Base-by-base conservation (phyloP, 805 yeast species). In the Wickerhamiella musiphila region DNA sequence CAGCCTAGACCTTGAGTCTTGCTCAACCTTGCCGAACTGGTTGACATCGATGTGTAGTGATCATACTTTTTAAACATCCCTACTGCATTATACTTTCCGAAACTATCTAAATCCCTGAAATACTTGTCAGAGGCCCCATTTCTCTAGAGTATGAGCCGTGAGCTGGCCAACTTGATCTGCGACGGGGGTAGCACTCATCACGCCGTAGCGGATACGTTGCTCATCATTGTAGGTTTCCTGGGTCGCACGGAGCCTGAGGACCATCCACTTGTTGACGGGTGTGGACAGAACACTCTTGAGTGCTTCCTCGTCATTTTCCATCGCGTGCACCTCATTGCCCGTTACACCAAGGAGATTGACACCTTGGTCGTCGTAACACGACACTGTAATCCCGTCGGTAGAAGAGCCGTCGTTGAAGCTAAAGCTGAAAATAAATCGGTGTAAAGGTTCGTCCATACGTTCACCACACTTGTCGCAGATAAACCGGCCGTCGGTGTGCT, bases 401-500 rank as follows among this genome's bases (percentile, higher is more conserved):
- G 30, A 31, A 52, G 78, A 83, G 14, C 84, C 92, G 53, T 90
- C 98, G 47, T 73, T 64, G n/a, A 83, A 66, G 3, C 81, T 69
- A 28, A 72, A 53, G n/a, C 76, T 73, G 44, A 86, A 53, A 33
- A 83, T 72, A 45, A 78, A 90, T 52, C 96, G 68, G 58, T 78
- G 73, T 30, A 65, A 59, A 13, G 96, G 95, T 29, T 62, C 65
- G 2, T 66, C 61, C 48, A 69, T 74, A 39, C 67, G 68, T 35
- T 67, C 60, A 46, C 79, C 75, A 65, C 96, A 84, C 52, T 76
- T 77, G 52, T 84, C 96, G 61, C 98, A 90, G 53, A 93, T 70
- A 93, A 93, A 84, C 12, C 73, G 61, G 10, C 77, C 81, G 47
- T 70, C 75, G 20, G 69, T 62, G 34, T 67, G 73, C 47, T 79